Conservation (phyloP, 257 asterid species). For the Parsonsia alboflavescens region DNA sequence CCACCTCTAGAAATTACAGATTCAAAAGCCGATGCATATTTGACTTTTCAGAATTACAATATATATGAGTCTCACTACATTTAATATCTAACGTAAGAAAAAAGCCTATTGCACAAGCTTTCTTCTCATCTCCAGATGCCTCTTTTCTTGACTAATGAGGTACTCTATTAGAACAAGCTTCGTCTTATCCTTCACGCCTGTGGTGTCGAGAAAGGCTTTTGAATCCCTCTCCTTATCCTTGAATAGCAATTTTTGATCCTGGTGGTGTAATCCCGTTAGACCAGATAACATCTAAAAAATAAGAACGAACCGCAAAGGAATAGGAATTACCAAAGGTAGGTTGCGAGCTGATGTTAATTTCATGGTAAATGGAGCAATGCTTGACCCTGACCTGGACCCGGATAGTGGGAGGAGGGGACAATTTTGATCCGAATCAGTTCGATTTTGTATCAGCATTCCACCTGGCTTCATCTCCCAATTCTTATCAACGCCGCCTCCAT, state of each 20-base stretch:
- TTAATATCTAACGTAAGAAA: not conserved
- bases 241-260: conserved; percentile 40
- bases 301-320: not conserved
- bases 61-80: conserved; percentile 6
- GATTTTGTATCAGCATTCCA: conserved; percentile 48
- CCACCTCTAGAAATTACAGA: conserved; percentile 38
- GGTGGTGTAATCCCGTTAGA: conserved; percentile 40
- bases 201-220: conserved; percentile 31
- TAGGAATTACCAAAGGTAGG: conserved; percentile 35
- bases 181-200: conserved; percentile 42
- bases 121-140: conserved; percentile 39
- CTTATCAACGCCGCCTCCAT: conserved; percentile 18
- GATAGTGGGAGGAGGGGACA: conserved; percentile 33
- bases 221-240: conserved; percentile 39
- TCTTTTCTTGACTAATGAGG: conserved; percentile 42
- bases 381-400: conserved; percentile 46
- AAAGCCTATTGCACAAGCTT: not conserved
- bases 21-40: conserved; percentile 39
- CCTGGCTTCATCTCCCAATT: conserved; percentile 52
- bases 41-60: not conserved
- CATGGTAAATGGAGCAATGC: conserved; percentile 35
- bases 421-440: conserved; percentile 33
- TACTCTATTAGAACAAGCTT: conserved; percentile 42
- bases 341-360: conserved; percentile 38
- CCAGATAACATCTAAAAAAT: conserved; percentile 28